Evolutionary conservation across 192 early-diverging fungal genomes (phyloP), one percentile per base, ranked within the genome.

Genomic region (Spizellomyces sp.): DNA sequence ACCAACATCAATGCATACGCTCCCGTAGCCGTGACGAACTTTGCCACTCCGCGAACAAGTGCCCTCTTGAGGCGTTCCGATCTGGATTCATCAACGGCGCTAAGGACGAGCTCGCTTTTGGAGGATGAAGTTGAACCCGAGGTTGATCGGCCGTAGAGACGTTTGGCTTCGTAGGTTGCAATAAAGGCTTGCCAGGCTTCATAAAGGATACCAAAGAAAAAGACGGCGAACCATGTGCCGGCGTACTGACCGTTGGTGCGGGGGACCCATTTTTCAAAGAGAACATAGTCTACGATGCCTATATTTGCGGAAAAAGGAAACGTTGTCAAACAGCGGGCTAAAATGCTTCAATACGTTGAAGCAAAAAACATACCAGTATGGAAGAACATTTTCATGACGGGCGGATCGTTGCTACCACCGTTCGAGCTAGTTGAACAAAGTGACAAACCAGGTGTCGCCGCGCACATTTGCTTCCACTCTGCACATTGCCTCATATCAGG

Each of bases 321-420:
- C 14, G 14, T 15, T 12, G 59, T 12, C 17, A 36, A 17, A 14
- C 15, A 61, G 14, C 0, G 59, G 1, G 14, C 1, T 61, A 36
- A 15, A 61, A 14, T 15, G 2, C 2, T 54, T 54, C 17, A 36
- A 17, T 2, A 21, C 2, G 14, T 36, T 36, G 3, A 36, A 36
- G 27, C 27, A 36, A 36, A 36, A 36, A 36, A n/a, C 48, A 22
- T 45, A 48, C 72, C 88, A 9, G 64, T 59, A 68, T 91, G 90
- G 77, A 90, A 89, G 57, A 74, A 89, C 90, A 91, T 89, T 61
- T 72, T 70, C 89, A 91, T 91, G 9, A 66, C 58, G 27, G 87
- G 86, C 4, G 66, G 67, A 36, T 62, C 62, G n/a, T 6, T 69
- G 70, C 46, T 48, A 64, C 45, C n/a, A 9, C 22, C 14, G 58